Percentiles rank a stretch among this genome's conserved stretches.
Evolutionary conservation across 768 basidiomycete species (phyloP).

Genomic region (Agrocybe pediades): DNA sequence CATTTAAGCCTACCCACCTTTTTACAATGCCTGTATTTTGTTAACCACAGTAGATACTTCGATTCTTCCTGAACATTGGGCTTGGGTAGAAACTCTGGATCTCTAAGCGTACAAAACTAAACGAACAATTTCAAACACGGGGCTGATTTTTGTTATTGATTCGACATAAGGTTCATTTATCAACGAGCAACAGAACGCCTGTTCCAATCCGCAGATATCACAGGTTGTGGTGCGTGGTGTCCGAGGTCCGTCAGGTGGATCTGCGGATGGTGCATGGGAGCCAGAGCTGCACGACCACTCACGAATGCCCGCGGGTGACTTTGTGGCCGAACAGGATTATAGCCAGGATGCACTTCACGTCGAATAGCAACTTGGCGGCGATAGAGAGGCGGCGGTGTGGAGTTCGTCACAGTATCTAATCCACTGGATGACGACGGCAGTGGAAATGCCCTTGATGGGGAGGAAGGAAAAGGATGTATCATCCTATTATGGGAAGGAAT

Average conservation of each 20-base stretch:
- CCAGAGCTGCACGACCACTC: conserved; percentile 17
- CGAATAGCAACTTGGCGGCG: conserved; percentile 19
- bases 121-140: neutral
- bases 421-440: conserved; percentile 11
- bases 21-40: conserved; percentile 39
- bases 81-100: too few species aligned
- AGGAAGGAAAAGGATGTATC: conserved; percentile 10
- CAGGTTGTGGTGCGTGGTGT: conserved; percentile 15
- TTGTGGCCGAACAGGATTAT: conserved; percentile 12
- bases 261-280: conserved; percentile 16
- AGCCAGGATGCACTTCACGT: conserved; percentile 18
- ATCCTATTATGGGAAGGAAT: conserved; percentile 6
- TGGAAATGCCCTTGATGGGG: conserved; percentile 13
- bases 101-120: neutral
- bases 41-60: conserved; percentile 33
- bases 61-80: neutral
- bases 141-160: neutral
- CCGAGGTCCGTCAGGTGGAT: conserved; percentile 11
- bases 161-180: conserved; percentile 2
- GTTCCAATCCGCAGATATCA: conserved; percentile 30
- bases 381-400: conserved; percentile 15
- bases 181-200: conserved; percentile 32
- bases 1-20: conserved; percentile 37
- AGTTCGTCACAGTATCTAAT: conserved; percentile 11
- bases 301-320: conserved; percentile 16